Conservation (phyloP, 164 flowering plant genomes). For the grape (Vitis vinifera) region DNA sequence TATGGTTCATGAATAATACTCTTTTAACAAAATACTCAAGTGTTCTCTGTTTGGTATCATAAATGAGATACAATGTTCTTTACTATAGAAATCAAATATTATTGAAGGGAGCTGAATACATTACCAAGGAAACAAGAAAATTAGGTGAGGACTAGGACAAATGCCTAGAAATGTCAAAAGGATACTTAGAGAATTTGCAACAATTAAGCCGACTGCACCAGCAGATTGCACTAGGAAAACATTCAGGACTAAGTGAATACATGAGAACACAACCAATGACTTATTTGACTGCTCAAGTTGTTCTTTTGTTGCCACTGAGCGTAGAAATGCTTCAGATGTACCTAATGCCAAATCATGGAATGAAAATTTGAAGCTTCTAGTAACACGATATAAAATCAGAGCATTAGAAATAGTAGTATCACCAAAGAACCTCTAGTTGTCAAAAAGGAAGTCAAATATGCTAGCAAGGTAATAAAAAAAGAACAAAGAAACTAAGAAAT, state of each 20-base stretch:
- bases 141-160: not conserved
- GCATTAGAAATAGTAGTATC: not conserved
- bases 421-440: not conserved
- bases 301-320: slow-evolving; percentile 82
- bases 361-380: not conserved
- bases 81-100: not conserved
- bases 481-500: no score
- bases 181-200: slow-evolving; percentile 94
- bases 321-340: slow-evolving; percentile 96
- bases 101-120: not conserved
- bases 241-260: slow-evolving; percentile 64
- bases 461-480: no score
- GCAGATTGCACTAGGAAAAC: slow-evolving; percentile 58
- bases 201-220: slow-evolving; percentile 85
- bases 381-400: not conserved
- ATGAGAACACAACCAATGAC: slow-evolving; percentile 71
- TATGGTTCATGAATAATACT: not conserved
- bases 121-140: not conserved
- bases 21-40: not conserved
- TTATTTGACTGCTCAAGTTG: slow-evolving; percentile 77
- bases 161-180: slow-evolving; percentile 27
- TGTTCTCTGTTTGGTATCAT: not conserved
- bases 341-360: slow-evolving; percentile 46
- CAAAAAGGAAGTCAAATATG: not conserved
- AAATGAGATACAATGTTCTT: not conserved